Conservation (phyloP, 1,139 yeast species). For the Pichia sp. region DNA sequence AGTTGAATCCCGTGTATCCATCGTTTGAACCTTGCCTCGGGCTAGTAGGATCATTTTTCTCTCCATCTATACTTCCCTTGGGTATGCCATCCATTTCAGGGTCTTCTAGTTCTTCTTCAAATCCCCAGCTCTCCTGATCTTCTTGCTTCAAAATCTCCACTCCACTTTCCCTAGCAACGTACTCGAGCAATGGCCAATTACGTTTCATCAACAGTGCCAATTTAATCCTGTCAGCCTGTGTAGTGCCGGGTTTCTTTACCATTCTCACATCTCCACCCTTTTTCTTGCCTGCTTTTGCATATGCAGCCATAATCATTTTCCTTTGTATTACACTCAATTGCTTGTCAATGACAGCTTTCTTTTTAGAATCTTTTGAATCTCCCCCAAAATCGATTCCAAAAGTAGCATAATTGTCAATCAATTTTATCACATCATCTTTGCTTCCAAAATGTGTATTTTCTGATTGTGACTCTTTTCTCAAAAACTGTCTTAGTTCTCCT, state of each 20-base stretch:
- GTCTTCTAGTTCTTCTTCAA: conserved; percentile 3
- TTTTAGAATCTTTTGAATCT: background rate
- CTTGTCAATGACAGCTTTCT: background rate
- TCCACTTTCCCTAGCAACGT: conserved; percentile 6
- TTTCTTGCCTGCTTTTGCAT: conserved; percentile 1
- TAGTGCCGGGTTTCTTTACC: background rate
- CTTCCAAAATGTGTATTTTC: background rate
- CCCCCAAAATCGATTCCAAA: background rate
- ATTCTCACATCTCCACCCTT: background rate
- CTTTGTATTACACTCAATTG: background rate
- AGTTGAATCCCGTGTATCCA: conserved; percentile 1
- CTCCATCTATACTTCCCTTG: background rate
- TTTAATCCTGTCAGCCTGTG: background rate
- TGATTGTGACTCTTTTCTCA: background rate
- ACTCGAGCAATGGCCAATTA: conserved; percentile 13
- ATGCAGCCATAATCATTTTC: background rate
- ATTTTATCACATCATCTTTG: background rate
- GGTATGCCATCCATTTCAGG: background rate
- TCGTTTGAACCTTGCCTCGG: background rate
- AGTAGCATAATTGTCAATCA: conserved; percentile 9
- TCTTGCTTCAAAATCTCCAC: background rate
- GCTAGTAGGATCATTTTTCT: background rate
- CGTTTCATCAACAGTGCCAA: conserved; percentile 10
- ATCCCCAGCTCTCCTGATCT: conserved; percentile 1
- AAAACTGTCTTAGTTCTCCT: conserved; percentile 7